phyloP scores from a whole-genome alignment of 116 monocot genomes.

The Papilionanthe hybrid region DNA sequence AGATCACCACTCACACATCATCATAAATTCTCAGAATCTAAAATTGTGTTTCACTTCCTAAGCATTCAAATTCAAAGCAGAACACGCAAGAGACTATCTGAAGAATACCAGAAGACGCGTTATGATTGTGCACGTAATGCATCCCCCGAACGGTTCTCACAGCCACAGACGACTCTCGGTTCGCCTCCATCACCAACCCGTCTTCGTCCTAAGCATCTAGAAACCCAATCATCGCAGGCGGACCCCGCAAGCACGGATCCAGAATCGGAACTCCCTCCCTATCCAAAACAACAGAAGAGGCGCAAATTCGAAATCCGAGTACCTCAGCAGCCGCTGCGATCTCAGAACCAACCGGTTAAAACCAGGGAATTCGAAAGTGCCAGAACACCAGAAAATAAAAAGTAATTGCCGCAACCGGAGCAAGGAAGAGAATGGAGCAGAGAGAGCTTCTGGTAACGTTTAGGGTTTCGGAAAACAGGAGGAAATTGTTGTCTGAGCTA shows the following conservation, averaged over 20 bases:
- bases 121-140: conserved; percentile 31
- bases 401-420: not conserved
- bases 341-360: conserved; percentile 1
- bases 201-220: not conserved
- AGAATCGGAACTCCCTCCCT: conserved; percentile 2
- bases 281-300: not conserved
- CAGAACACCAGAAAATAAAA: not conserved
- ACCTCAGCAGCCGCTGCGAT: not conserved
- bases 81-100: not conserved
- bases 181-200: conserved; percentile 45
- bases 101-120: conserved; percentile 48
- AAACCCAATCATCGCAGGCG: not conserved
- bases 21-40: not conserved
- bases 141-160: conserved; percentile 65
- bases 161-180: conserved; percentile 58
- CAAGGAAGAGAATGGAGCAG: not conserved
- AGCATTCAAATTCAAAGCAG: not conserved
- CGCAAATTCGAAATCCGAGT: not conserved
- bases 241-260: not conserved
- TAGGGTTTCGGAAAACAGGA: not conserved
- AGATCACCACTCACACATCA: not conserved
- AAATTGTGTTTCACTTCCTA: not conserved
- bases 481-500: not conserved
- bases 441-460: not conserved
- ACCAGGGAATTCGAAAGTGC: not conserved